phyloP scores from a whole-genome alignment of 441 rosid genomes.

The Hypseocharis bilobata region DNA sequence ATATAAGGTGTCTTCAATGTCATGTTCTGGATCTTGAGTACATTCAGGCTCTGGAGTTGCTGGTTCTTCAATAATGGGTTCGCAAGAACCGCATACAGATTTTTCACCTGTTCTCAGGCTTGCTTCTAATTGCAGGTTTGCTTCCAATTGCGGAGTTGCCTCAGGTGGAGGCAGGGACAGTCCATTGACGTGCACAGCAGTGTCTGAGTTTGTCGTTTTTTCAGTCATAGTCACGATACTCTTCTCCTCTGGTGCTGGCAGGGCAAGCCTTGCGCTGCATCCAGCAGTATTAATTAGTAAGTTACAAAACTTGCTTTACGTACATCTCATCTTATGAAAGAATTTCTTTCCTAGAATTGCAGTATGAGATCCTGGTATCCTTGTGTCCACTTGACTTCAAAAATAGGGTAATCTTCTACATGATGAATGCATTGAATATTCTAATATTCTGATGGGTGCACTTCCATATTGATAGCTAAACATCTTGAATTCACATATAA shows the following conservation, averaged over 20 bases:
- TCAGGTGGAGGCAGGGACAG: conserved; percentile 38
- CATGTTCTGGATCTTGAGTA: conserved; percentile 40
- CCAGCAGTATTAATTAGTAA: conserved; percentile 16
- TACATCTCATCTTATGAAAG: not conserved
- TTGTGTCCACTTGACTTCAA: not conserved
- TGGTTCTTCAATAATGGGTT: conserved; percentile 82
- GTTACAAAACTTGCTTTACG: conserved; percentile 8
- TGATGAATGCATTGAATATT: conserved; percentile 1
- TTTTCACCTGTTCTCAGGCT: conserved; percentile 11
- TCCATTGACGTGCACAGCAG: conserved; percentile 32
- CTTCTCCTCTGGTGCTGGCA: conserved; percentile 81
- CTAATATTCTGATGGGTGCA: not conserved
- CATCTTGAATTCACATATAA: too few species aligned
- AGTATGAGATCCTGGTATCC: not conserved
- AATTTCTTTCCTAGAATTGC: conserved; percentile 4
- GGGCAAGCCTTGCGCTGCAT: conserved; percentile 83
- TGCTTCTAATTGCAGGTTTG: conserved; percentile 23
- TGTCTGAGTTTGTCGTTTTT: conserved; percentile 25
- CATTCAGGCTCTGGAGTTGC: conserved; percentile 57
- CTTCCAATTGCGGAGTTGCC: conserved; percentile 30
- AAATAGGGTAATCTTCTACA: not conserved
- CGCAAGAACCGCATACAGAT: conserved; percentile 23
- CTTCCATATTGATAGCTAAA: not conserved
- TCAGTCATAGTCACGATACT: conserved; percentile 35
- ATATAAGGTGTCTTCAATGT: conserved; percentile 55